Conservation (phyloP, 1,284 basidiomycete species). For the Ustilago xerochloae region DNA sequence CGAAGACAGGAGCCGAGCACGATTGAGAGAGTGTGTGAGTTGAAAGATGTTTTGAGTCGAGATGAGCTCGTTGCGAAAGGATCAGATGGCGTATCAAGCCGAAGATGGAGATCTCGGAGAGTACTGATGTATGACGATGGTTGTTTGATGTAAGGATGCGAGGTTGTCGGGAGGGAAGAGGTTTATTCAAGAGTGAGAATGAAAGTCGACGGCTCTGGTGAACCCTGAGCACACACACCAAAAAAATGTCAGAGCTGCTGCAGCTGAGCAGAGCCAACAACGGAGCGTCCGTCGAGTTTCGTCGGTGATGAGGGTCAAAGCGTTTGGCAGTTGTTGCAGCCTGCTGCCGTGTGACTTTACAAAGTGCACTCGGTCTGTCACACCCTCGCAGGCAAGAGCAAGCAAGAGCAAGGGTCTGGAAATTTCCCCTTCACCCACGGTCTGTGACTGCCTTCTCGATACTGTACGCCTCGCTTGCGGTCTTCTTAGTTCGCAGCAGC, state of each 20-base stretch:
- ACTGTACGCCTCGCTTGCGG: too few species aligned
- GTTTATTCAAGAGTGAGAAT: not conserved
- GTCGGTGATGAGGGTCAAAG: too few species aligned
- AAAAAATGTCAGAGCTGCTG: not conserved
- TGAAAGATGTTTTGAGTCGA: not conserved
- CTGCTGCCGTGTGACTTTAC: slow-evolving; percentile 22
- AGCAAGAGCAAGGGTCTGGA: not conserved
- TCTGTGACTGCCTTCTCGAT: too few species aligned
- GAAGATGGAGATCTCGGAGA: not conserved
- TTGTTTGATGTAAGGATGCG: not conserved
- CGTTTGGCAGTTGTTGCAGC: not conserved
- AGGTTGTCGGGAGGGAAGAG: not conserved
- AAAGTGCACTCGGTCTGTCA: not conserved
- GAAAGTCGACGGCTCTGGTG: not conserved
- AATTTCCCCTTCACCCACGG: slow-evolving; percentile 8
- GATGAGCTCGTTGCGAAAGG: not conserved
- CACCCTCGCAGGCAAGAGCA: not conserved
- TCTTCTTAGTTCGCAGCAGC: not conserved
- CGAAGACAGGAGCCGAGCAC: not conserved
- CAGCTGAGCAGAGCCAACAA: too few species aligned
- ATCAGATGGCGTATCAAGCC: not conserved
- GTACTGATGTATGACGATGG: not conserved
- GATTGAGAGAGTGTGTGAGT: not conserved
- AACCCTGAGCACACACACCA: too few species aligned
- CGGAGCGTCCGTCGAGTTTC: too few species aligned